Percentiles rank a stretch among this genome's conserved stretches.
Conservation (phyloP, 805 yeast genomes). For the Myxozyma udenii region DNA sequence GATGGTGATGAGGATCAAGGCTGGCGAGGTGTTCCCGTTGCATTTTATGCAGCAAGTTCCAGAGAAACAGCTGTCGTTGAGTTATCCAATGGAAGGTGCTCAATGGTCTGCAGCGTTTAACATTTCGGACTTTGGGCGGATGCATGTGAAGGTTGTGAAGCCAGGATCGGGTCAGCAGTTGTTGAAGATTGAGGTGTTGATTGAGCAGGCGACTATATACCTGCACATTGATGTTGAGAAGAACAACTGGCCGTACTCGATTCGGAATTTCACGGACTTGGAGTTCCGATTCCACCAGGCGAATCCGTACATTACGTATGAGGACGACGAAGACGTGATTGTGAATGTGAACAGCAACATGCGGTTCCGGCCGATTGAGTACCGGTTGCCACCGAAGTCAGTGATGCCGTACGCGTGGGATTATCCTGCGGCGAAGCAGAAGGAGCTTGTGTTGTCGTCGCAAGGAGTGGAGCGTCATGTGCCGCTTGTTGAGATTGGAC, state of each 20-base stretch:
- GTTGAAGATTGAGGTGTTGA: constrained; percentile 64
- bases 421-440: constrained; percentile 83
- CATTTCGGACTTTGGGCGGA: constrained; percentile 78
- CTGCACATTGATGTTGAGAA: constrained; percentile 70
- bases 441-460: constrained; percentile 71
- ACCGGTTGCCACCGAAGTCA: constrained; percentile 79
- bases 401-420: constrained; percentile 99
- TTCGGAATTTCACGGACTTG: constrained; percentile 82
- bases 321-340: constrained; percentile 63
- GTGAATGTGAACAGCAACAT: constrained; percentile 6
- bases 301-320: constrained; percentile 32
- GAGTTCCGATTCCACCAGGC: constrained; percentile 85
- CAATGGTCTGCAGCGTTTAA: constrained; percentile 71
- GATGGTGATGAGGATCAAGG: constrained; percentile 35
- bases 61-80: constrained; percentile 59
- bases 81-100: constrained; percentile 45
- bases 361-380: constrained; percentile 69
- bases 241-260: constrained; percentile 86
- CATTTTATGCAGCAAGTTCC: constrained; percentile 56
- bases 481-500: constrained; percentile 90
- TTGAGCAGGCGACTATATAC: constrained; percentile 82
- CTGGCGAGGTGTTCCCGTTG: constrained; percentile 35
- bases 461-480: constrained; percentile 73
- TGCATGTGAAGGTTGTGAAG: constrained; percentile 66
- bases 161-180: constrained; percentile 59